Conservation (phyloP, 345 rosid genomes). For the Fremontodendron californicum region DNA sequence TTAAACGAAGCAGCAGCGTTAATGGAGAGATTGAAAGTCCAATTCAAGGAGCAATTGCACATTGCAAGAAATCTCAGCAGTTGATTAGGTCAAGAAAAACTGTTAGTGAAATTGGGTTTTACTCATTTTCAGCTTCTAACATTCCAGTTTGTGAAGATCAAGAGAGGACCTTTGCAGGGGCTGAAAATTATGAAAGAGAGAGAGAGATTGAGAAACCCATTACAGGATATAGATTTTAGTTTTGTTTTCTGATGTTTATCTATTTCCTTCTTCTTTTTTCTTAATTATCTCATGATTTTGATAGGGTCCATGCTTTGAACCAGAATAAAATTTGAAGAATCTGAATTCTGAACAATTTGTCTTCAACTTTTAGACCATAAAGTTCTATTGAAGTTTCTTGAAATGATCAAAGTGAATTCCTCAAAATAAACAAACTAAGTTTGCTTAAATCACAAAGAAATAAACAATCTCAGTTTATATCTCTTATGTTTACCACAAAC, state of each 20-base stretch:
- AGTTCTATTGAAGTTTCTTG: slow-evolving; percentile 9
- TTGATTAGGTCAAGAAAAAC: slow-evolving; percentile 38
- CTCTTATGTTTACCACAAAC: background rate
- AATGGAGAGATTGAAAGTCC: slow-evolving; percentile 66
- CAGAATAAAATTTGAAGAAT: background rate
- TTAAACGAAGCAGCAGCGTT: slow-evolving; percentile 61
- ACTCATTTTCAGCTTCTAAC: slow-evolving; percentile 51
- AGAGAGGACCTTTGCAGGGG: slow-evolving; percentile 58
- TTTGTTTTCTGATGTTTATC: slow-evolving; percentile 15
- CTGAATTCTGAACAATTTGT: background rate
- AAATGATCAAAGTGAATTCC: slow-evolving; percentile 3
- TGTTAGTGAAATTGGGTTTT: slow-evolving; percentile 48
- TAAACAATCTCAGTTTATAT: background rate
- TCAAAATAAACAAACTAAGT: slow-evolving; percentile 8
- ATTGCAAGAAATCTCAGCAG: slow-evolving; percentile 77
- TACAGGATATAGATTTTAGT: slow-evolving; percentile 5
- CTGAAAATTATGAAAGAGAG: slow-evolving; percentile 12
- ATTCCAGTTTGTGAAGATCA: slow-evolving; percentile 46
- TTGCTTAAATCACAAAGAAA: background rate
- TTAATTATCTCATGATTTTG: background rate
- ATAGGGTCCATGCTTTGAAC: slow-evolving; percentile 11
- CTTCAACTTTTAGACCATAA: slow-evolving; percentile 10
- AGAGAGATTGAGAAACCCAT: background rate
- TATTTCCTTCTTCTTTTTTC: background rate
- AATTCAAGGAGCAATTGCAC: slow-evolving; percentile 86